Conservation (phyloP, 495 filamentous ascomycete genomes). For the Penicillium alfredii region DNA sequence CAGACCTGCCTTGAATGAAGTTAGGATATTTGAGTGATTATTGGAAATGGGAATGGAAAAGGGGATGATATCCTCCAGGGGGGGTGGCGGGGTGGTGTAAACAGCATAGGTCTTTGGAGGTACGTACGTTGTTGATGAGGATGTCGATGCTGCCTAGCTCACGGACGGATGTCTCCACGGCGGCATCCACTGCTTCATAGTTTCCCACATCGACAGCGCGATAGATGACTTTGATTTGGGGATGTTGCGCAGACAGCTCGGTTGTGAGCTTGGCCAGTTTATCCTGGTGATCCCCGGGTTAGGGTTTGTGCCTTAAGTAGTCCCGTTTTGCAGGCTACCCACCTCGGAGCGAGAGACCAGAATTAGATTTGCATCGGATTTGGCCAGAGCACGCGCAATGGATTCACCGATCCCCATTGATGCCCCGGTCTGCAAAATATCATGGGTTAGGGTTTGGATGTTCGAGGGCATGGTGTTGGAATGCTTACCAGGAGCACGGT, state of each 20-base stretch:
- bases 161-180: conserved; percentile 11
- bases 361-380: conserved; percentile 3
- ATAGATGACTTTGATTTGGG: conserved; percentile 9
- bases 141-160: conserved; percentile 27
- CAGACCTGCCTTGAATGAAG: conserved; percentile 21
- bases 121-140: conserved; percentile 31
- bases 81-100: too few relatives aligned
- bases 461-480: too few relatives aligned
- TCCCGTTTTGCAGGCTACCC: neutral
- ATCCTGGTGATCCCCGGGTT: conserved; percentile 16
- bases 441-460: too few relatives aligned
- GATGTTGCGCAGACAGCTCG: conserved; percentile 5
- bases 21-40: neutral
- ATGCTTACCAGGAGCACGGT: too few relatives aligned
- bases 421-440: conserved; percentile 7
- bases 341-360: conserved; percentile 10
- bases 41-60: too few relatives aligned
- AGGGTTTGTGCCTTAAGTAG: neutral
- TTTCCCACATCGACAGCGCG: conserved; percentile 20
- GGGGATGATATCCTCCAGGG: too few relatives aligned
- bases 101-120: too few relatives aligned
- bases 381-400: conserved; percentile 6
- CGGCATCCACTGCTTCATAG: conserved; percentile 19
- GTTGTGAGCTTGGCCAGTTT: conserved; percentile 20
- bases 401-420: conserved; percentile 14